Evolutionary conservation across 495 filamentous ascomycete genomes (phyloP).

Genomic region (Platismatia glauca): DNA sequence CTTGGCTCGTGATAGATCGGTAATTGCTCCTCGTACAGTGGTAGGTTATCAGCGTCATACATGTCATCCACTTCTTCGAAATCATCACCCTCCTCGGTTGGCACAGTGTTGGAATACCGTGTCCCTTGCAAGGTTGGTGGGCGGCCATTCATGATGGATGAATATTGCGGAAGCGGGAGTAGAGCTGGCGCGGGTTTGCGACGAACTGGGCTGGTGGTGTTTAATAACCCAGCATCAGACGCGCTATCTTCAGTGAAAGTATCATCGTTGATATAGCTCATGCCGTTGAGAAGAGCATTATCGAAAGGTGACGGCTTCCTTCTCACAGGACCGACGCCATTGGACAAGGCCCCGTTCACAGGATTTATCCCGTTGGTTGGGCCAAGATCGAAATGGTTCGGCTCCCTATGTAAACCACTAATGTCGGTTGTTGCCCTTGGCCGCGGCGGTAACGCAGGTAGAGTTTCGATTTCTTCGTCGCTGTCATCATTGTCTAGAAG

Average conservation of each 20-base stretch:
- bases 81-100: not conserved
- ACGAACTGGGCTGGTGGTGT: constrained; percentile 1
- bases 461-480: constrained; percentile 12
- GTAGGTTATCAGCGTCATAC: not conserved
- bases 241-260: not conserved
- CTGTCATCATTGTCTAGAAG: constrained; percentile 22
- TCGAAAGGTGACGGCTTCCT: not conserved
- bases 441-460: constrained; percentile 21
- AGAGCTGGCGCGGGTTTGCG: constrained; percentile 23
- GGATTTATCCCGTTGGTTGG: not conserved
- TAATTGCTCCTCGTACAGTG: constrained; percentile 1
- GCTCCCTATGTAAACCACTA: not conserved
- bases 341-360: not conserved
- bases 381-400: not conserved
- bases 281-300: not conserved
- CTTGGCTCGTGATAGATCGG: not conserved
- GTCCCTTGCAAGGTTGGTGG: constrained; percentile 3
- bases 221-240: not conserved
- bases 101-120: constrained; percentile 13
- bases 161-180: constrained; percentile 20
- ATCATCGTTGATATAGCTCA: not conserved
- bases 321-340: not conserved
- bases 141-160: constrained; percentile 15
- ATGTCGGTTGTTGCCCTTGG: constrained; percentile 4
- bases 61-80: not conserved